Base-by-base conservation (phyloP, 148 eudicot species). In the Euryodendron excelsum region DNA sequence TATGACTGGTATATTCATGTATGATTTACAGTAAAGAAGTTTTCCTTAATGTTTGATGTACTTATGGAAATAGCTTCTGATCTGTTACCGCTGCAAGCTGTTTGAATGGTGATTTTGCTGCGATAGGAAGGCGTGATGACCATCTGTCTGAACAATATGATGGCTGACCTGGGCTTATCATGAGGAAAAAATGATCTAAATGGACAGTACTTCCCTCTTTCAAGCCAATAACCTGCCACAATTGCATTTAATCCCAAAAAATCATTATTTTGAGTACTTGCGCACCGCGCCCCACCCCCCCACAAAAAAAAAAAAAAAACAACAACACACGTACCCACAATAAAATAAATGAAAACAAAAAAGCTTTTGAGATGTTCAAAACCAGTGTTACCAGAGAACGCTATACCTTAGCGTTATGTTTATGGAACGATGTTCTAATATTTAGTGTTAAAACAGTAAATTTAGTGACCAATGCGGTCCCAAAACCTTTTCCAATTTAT, bases 1-100 rank as follows among this genome's bases (percentile, higher is more conserved):
- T 85, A 78, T 74, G 67, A 62, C 60, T 33, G 56, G 60, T 66
- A 47, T 28, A 71, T 34, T 23, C 27, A 36, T 39, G 53, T 33
- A 30, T 66, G 74, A 56, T 36, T 66, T 33, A 53, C 17, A 48
- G 18, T 59, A 25, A 33, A 50, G 37, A 18, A 15, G 55, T 23
- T n/a, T 58, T 52, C 12, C 45, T 44, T 45, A n/a, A 30, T 80
- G 28, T 56, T 74, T 33, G 14, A 33, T 58, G 15, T 31, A 28
- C 20, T 74, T 5, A 20, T 0, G 14, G 64, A 56, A 7, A 45
- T 37, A 14, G n/a, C 44, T 74, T 30, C 65, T 74, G 63, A 67
- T 39, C 48, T 37, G 36, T 23, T 55, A 5, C 21, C 10, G 2
- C 45, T 18, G 36, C 45, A 37, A 39, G 36, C 27, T 39, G 59